Conservation (phyloP, 169 alveolate genomes). For the Plasmodium fragile region DNA sequence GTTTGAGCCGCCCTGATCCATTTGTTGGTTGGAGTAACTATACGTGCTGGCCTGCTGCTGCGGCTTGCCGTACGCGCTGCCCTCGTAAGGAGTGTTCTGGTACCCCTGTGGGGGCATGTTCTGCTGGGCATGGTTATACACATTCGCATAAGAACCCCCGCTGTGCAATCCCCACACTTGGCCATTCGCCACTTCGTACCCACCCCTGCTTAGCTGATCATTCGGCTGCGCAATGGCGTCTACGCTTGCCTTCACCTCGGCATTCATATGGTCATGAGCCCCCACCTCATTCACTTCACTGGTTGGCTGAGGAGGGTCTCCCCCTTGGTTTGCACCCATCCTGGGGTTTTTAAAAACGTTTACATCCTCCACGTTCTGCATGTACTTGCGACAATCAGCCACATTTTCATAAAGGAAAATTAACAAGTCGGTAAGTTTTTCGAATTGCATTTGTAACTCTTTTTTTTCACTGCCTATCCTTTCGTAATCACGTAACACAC, state of each 20-base stretch:
- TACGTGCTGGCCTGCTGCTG: not conserved
- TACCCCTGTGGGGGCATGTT: not conserved
- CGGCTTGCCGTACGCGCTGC: not conserved
- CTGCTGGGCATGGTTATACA: not conserved
- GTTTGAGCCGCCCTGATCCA: not conserved
- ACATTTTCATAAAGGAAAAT: conserved; percentile 56
- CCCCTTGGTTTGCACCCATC: not conserved
- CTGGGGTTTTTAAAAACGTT: conserved; percentile 23
- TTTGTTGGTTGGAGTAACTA: not conserved
- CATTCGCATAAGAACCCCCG: not conserved
- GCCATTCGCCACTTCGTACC: not conserved
- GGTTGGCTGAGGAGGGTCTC: not conserved
- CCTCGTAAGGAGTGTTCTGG: not conserved
- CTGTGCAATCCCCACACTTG: not conserved
- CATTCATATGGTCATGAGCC: not conserved
- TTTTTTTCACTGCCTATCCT: conserved; percentile 11
- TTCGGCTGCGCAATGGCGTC: not conserved
- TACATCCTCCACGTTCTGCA: conserved; percentile 50
- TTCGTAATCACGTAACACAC: not conserved
- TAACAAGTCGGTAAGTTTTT: conserved; percentile 59
- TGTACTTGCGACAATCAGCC: conserved; percentile 29
- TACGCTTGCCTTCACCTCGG: not conserved
- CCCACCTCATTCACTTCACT: not conserved
- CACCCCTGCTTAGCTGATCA: not conserved
- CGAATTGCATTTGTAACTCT: conserved; percentile 8